A percentile compares a stretch with the other conserved stretches of the same genome.
These are phyloP conservation scores for Strobilomyces confusus DNA, from an alignment of 768 basidiomycete genomes.

Conservation along the genomic window DNA sequence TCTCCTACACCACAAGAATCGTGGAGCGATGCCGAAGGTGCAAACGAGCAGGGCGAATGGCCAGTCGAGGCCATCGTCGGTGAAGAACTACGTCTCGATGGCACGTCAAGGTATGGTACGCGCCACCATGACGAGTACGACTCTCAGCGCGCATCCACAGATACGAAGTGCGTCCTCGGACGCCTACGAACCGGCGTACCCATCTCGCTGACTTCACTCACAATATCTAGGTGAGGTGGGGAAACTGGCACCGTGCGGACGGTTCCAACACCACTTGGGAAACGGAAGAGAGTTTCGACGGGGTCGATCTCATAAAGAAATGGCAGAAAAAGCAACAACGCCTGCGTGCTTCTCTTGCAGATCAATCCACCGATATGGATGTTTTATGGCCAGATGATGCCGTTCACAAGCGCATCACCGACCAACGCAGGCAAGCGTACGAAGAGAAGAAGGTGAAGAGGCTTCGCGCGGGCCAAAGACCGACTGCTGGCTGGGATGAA, in stretches of 20 bases:
- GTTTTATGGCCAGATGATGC: constrained; percentile 39
- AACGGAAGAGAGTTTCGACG: constrained; percentile 20
- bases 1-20: constrained; percentile 29
- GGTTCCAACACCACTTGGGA: constrained; percentile 57
- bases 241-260: constrained; percentile 46
- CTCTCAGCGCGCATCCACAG: constrained; percentile 16
- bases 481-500: constrained; percentile 24
- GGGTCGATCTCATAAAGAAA: constrained; percentile 13
- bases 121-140: not conserved
- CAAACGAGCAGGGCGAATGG: constrained; percentile 30
- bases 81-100: constrained; percentile 30
- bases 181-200: not conserved
- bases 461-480: constrained; percentile 1
- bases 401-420: constrained; percentile 41
- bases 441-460: constrained; percentile 38
- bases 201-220: not conserved
- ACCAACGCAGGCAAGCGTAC: constrained; percentile 41
- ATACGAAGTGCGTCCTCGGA: constrained; percentile 27
- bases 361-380: constrained; percentile 35
- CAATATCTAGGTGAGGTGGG: constrained; percentile 47
- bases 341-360: constrained; percentile 29
- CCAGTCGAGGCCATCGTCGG: constrained; percentile 28
- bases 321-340: constrained; percentile 36
- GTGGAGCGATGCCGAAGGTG: constrained; percentile 32
- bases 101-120: constrained; percentile 22